Evolutionary conservation across 768 basidiomycete genomes (phyloP).

Genomic region (Xerocomellus dryophilus): DNA sequence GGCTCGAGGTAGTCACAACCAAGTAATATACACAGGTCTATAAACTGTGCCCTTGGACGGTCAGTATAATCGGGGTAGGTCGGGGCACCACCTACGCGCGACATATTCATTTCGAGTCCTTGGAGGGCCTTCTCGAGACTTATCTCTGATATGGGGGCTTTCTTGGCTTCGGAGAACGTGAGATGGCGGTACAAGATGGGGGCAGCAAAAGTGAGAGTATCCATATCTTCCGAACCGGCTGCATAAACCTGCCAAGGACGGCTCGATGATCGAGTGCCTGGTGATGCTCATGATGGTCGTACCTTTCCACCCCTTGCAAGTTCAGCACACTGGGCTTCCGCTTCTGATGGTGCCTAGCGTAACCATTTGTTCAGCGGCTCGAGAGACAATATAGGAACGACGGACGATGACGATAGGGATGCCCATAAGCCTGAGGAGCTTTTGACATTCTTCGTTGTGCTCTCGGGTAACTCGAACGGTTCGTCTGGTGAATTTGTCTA

Average conservation of each 20-base stretch:
- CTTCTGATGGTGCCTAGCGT: slow-evolving; percentile 90
- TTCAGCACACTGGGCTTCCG: slow-evolving; percentile 98
- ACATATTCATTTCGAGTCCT: slow-evolving; percentile 91
- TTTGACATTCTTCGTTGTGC: slow-evolving; percentile 94
- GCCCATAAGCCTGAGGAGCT: slow-evolving; percentile 88
- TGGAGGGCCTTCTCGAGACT: slow-evolving; percentile 77
- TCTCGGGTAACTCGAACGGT: slow-evolving; percentile 93
- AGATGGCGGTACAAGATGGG: slow-evolving; percentile 93
- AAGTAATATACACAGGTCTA: slow-evolving; percentile 92
- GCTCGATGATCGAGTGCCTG: not conserved
- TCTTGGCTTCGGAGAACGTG: slow-evolving; percentile 97
- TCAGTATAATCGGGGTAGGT: slow-evolving; percentile 1
- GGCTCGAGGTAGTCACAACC: slow-evolving; percentile 99
- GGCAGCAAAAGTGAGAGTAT: slow-evolving; percentile 92
- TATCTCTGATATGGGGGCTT: slow-evolving; percentile 93
- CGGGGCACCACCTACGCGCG: slow-evolving; percentile 49
- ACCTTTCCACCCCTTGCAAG: slow-evolving; percentile 95
- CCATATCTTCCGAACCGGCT: slow-evolving; percentile 99
- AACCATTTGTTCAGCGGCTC: not conserved
- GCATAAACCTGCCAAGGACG: slow-evolving; percentile 71
- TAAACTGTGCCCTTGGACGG: slow-evolving; percentile 56
- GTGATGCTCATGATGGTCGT: not conserved
- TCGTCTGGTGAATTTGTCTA: slow-evolving; percentile 85
- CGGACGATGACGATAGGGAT: slow-evolving; percentile 91
- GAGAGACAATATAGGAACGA: slow-evolving; percentile 7